Conservation (phyloP, 108 stramenopile genomes). For the Skeletonema grethae region DNA sequence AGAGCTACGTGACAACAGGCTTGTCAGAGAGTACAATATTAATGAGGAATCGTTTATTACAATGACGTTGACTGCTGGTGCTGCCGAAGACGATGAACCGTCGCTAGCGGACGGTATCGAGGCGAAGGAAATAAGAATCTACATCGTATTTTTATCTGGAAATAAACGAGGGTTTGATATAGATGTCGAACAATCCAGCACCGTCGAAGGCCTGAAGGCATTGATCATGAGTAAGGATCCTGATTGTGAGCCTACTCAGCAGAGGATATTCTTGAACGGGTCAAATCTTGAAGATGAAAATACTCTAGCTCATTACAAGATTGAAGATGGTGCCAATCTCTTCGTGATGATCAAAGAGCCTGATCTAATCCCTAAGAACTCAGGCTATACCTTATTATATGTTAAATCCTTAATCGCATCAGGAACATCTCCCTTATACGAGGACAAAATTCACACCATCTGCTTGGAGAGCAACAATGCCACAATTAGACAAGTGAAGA, state of each 20-base stretch:
- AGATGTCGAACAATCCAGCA: neutral
- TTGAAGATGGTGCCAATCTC: neutral
- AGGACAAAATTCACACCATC: neutral
- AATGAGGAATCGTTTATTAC: neutral
- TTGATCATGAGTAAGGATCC: constrained; percentile 4
- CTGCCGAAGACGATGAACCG: neutral
- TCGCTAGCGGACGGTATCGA: neutral
- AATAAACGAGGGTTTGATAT: neutral
- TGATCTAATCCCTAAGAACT: neutral
- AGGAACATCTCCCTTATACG: too few species aligned
- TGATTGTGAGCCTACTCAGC: neutral
- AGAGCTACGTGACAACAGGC: neutral
- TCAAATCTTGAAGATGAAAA: neutral
- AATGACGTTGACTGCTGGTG: neutral
- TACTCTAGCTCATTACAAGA: neutral
- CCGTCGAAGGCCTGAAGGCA: neutral
- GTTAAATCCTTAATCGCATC: too few species aligned
- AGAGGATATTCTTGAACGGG: neutral
- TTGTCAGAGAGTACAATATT: constrained; percentile 1
- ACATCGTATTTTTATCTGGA: neutral
- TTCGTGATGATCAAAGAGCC: constrained; percentile 3
- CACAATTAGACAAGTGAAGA: constrained; percentile 2
- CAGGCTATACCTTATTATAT: neutral
- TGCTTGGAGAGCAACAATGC: neutral
- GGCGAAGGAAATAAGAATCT: neutral